These are phyloP conservation scores for Acorus calamus DNA, from an alignment of 106 monocot species.

Conservation along the genomic window DNA sequence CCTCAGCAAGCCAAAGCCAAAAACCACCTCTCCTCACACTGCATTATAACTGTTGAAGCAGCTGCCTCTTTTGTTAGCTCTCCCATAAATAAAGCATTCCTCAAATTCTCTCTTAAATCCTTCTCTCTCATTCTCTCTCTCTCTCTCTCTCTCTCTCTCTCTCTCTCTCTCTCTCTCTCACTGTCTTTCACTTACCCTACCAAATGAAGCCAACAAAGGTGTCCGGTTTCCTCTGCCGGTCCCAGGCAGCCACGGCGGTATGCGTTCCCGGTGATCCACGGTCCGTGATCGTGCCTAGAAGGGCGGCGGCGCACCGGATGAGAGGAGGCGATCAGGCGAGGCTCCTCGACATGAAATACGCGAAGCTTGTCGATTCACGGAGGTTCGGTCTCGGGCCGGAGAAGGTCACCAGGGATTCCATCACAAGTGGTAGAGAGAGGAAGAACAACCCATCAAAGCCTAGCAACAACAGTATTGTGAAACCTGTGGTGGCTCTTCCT, in stretches of 20 bases:
- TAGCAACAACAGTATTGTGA: too few species aligned
- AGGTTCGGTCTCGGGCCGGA: background rate
- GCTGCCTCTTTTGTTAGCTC: too few species aligned
- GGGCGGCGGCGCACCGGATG: background rate
- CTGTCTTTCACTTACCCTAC: background rate
- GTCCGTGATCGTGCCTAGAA: conserved; percentile 17
- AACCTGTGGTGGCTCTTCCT: too few species aligned
- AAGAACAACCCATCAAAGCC: too few species aligned
- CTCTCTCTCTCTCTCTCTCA: conserved; percentile 7
- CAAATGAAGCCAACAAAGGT: conserved; percentile 25
- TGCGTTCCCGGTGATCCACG: conserved; percentile 33
- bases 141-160: conserved; percentile 2
- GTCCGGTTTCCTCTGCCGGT: conserved; percentile 40
- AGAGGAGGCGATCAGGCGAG: background rate
- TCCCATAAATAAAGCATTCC: too few species aligned
- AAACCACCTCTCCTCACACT: too few species aligned
- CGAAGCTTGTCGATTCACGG: background rate
- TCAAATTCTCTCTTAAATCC: background rate
- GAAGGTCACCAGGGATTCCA: too few species aligned
- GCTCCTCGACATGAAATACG: conserved; percentile 1
- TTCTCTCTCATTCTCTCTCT: background rate
- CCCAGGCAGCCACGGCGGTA: conserved; percentile 44
- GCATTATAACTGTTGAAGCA: too few species aligned
- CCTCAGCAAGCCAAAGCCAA: too few species aligned
- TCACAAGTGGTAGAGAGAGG: too few species aligned